Conservation (phyloP, 2,329 filamentous ascomycete species). For the Claviceps purpurea region DNA sequence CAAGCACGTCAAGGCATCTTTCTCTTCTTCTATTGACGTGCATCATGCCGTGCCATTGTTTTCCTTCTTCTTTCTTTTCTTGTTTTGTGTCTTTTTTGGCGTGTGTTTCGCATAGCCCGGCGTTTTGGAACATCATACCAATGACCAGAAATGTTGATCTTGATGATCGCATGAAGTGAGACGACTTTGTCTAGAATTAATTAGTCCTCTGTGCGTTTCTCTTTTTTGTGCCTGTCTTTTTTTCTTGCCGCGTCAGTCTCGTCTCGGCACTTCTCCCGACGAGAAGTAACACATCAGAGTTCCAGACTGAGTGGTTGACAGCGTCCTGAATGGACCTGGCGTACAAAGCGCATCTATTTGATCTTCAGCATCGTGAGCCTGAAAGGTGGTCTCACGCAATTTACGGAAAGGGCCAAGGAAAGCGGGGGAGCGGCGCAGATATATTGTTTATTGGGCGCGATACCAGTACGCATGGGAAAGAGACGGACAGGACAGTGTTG, state of each 20-base stretch:
- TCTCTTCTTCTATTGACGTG: background rate
- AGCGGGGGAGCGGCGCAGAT: background rate
- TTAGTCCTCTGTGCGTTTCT: background rate
- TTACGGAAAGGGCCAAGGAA: background rate
- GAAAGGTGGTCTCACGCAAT: background rate
- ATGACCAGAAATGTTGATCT: slow-evolving; percentile 3
- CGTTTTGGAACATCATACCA: slow-evolving; percentile 3
- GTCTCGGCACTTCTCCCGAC: background rate
- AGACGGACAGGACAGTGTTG: background rate
- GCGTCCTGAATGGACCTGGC: background rate
- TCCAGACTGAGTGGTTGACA: background rate
- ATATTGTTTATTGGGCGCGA: background rate
- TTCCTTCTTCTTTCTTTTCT: background rate
- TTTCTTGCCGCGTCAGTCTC: background rate
- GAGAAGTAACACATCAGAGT: background rate
- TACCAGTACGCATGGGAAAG: background rate
- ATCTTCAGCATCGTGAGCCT: background rate
- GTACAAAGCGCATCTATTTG: background rate
- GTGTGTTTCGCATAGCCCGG: slow-evolving; percentile 5
- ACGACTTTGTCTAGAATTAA: slow-evolving; percentile 2
- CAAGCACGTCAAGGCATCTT: background rate
- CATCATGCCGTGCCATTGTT: background rate
- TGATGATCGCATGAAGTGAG: slow-evolving; percentile 4
- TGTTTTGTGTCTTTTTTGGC: background rate
- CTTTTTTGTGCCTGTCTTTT: background rate